These are phyloP conservation scores for Cercophora sp. DNA, from an alignment of 495 filamentous ascomycete species.

Conservation along the genomic window DNA sequence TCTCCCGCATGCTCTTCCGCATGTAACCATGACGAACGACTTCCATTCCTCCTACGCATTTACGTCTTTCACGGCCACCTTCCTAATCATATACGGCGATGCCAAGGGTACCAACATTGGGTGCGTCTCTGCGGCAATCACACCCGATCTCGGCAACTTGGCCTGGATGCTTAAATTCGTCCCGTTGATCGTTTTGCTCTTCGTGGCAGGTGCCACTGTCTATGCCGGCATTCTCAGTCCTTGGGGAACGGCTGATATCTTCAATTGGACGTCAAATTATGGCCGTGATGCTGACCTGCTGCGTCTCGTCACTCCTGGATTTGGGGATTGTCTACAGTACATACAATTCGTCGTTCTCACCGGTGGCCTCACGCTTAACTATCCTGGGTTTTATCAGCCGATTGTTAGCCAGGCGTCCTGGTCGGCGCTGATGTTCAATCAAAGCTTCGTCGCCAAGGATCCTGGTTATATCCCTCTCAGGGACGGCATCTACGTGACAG, in stretches of 20 bases:
- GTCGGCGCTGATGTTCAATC: slow-evolving; percentile 89
- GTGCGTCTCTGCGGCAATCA: slow-evolving; percentile 76
- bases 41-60: slow-evolving; percentile 82
- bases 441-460: slow-evolving; percentile 73
- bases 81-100: slow-evolving; percentile 74
- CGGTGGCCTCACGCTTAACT: slow-evolving; percentile 77
- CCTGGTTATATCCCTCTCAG: slow-evolving; percentile 58
- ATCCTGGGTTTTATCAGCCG: slow-evolving; percentile 93
- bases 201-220: slow-evolving; percentile 77
- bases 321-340: slow-evolving; percentile 96
- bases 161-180: slow-evolving; percentile 69
- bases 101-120: slow-evolving; percentile 55
- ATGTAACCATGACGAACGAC: slow-evolving; percentile 69
- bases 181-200: slow-evolving; percentile 69
- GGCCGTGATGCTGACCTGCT: slow-evolving; percentile 90
- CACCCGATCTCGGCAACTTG: slow-evolving; percentile 66
- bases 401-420: slow-evolving; percentile 81
- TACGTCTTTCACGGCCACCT: slow-evolving; percentile 66
- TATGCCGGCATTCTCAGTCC: slow-evolving; percentile 85
- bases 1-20: slow-evolving; percentile 34
- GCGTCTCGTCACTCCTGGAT: slow-evolving; percentile 89
- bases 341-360: slow-evolving; percentile 90
- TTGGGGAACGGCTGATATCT: slow-evolving; percentile 85
- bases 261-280: slow-evolving; percentile 94
- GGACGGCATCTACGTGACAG: slow-evolving; percentile 78